phyloP scores from a whole-genome alignment of 2,329 filamentous ascomycete species.

The Furcasterigmium furcatum region DNA sequence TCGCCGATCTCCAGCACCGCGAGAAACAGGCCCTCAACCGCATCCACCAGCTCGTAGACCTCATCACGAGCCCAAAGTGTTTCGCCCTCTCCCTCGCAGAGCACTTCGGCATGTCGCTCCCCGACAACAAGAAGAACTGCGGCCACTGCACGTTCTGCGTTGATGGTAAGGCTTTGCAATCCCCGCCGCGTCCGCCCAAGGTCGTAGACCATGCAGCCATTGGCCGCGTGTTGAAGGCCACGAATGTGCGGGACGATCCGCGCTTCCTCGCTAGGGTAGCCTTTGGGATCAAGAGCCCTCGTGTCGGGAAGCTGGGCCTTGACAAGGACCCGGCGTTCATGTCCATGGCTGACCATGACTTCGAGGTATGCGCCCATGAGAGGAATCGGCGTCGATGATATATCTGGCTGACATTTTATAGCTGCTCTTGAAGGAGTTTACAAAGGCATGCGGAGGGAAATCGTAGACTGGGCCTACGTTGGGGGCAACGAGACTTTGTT shows the following conservation, averaged over 20 bases:
- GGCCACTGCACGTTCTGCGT: conserved; percentile 52
- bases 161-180: conserved; percentile 29
- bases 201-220: conserved; percentile 36
- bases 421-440: conserved; percentile 23
- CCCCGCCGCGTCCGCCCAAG: conserved; percentile 33
- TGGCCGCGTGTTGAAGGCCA: conserved; percentile 33
- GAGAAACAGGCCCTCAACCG: conserved; percentile 52
- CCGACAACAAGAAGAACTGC: conserved; percentile 39
- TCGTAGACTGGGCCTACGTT: no score
- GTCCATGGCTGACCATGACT: conserved; percentile 52
- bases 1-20: conserved; percentile 44
- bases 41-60: conserved; percentile 44
- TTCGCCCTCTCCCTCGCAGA: conserved; percentile 48
- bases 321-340: conserved; percentile 42
- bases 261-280: conserved; percentile 56
- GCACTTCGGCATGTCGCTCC: conserved; percentile 55
- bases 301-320: conserved; percentile 45
- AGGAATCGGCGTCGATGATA: no score
- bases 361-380: conserved; percentile 35
- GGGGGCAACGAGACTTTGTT: no score
- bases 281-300: conserved; percentile 59
- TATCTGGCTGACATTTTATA: conserved; percentile 4
- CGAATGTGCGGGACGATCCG: conserved; percentile 49
- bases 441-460: conserved; percentile 18
- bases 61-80: conserved; percentile 50